Evolutionary conservation across 2,329 filamentous ascomycete genomes (phyloP), one percentile per base, ranked within the genome.

Genomic region (Aspergillus terreus): DNA sequence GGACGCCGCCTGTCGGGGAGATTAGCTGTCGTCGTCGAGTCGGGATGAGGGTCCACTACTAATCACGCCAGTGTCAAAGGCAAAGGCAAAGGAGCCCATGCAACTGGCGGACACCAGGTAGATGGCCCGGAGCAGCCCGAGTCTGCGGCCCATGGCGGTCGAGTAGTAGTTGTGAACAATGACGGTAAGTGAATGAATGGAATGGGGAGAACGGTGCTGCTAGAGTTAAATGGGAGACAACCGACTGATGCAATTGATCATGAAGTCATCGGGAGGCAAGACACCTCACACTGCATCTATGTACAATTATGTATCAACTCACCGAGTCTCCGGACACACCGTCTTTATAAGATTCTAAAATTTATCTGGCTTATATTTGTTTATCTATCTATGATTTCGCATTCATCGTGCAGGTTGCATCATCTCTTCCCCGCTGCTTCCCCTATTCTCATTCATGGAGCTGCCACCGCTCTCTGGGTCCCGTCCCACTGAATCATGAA

Each of bases 51-150:
- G 12, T 19, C 6, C 58, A 59, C 17, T 52, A 67, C 65, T 67
- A 27, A 72, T 68, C 15, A 72, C 63, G 12, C 70, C 70, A 2
- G 70, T 72, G 44, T 72, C 70, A 50, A 70, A 72, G 11, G 69
- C 68, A 50, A 72, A 72, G 3, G 69, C 61, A 50, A 72, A 72
- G 2, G 68, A 71, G 21, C 68, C 69, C 59, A 72, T 70, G 46
- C 66, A 71, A 55, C 67, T 69, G 47, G 67, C 61, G 1, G 62
- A 65, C 23, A 67, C 70, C 23, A 73, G 64, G 44, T 69, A 71
- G 35, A 63, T 58, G 45, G 69, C 70, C 40, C 70, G 58, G 44
- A 71, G 58, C 32, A 66, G 58, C 41, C 70, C 70, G 15, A 72
- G 62, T 51, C 53, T 64, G 47, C 63, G 63, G 49, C 63, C 66